Evolutionary conservation across 2,329 filamentous ascomycete species (phyloP).

Genomic region (Neonectria coccinea): DNA sequence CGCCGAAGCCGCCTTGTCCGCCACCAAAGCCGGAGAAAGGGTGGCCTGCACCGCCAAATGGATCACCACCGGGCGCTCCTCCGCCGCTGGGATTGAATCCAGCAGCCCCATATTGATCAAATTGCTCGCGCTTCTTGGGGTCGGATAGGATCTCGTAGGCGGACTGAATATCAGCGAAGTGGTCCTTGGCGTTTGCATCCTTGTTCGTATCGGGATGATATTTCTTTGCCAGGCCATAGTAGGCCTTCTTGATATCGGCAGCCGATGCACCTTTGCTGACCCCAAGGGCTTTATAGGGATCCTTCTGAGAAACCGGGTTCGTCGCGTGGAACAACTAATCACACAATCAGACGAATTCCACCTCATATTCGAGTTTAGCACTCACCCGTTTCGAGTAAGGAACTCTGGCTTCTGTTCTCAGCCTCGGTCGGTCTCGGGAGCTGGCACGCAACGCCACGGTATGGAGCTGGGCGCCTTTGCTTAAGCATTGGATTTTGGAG

Average conservation of each 20-base stretch:
- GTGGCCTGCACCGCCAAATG: slow-evolving; percentile 72
- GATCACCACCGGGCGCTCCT: slow-evolving; percentile 66
- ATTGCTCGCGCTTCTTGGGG: slow-evolving; percentile 91
- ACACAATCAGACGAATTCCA: slow-evolving; percentile 31
- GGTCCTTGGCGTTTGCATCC: slow-evolving; percentile 91
- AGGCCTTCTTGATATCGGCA: slow-evolving; percentile 96
- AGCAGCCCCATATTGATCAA: slow-evolving; percentile 88
- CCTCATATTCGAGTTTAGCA: slow-evolving; percentile 20
- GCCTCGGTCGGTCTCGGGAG: slow-evolving; percentile 35
- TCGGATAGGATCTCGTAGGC: slow-evolving; percentile 96
- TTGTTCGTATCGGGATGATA: slow-evolving; percentile 99
- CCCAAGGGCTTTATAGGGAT: slow-evolving; percentile 90
- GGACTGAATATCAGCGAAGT: slow-evolving; percentile 90
- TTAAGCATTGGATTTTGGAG: slow-evolving; percentile 56
- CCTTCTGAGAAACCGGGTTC: slow-evolving; percentile 66
- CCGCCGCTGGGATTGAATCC: slow-evolving; percentile 82
- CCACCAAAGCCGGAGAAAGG: slow-evolving; percentile 69
- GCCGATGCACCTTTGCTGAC: slow-evolving; percentile 84
- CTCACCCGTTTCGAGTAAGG: slow-evolving; percentile 47
- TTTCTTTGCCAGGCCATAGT: slow-evolving; percentile 97
- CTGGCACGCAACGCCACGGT: slow-evolving; percentile 44
- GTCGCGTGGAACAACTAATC: slow-evolving; percentile 72
- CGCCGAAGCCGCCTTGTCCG: slow-evolving; percentile 75
- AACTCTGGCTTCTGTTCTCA: slow-evolving; percentile 30
- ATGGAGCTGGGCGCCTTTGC: slow-evolving; percentile 52